Conservation (phyloP, 2,329 filamentous ascomycete species). For the Hymenoscyphus fraxineus region DNA sequence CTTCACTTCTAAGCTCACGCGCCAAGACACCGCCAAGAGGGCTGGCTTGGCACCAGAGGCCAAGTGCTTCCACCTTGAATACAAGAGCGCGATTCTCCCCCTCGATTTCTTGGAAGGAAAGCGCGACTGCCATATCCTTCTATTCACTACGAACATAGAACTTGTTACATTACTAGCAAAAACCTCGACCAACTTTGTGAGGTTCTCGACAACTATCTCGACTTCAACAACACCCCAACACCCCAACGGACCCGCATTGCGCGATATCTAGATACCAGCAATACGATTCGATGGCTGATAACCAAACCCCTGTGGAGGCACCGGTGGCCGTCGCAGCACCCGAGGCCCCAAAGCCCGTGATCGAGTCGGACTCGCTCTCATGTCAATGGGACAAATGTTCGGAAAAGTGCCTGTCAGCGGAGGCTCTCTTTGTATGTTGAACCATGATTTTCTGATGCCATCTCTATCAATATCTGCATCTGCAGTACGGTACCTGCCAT, state of each 20-base stretch:
- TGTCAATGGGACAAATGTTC: slow-evolving; percentile 41
- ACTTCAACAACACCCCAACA: not conserved
- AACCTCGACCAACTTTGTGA: not conserved
- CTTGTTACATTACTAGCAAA: not conserved
- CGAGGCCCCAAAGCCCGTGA: slow-evolving; percentile 22
- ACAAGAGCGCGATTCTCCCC: slow-evolving; percentile 2
- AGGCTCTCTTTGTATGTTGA: slow-evolving; percentile 40
- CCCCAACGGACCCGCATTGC: not conserved
- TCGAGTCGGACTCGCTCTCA: slow-evolving; percentile 36
- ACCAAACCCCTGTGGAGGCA: slow-evolving; percentile 21
- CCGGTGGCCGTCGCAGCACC: slow-evolving; percentile 17
- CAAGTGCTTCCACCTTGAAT: slow-evolving; percentile 2
- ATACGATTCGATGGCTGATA: slow-evolving; percentile 13
- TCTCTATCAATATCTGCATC: not conserved
- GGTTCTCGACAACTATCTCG: not conserved
- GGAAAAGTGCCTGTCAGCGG: slow-evolving; percentile 38
- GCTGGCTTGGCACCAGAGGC: slow-evolving; percentile 1
- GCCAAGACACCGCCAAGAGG: not conserved
- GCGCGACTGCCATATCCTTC: slow-evolving; percentile 1
- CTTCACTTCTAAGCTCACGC: not conserved
- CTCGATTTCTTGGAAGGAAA: slow-evolving; percentile 2
- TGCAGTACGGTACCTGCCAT: not conserved
- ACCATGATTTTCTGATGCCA: not conserved
- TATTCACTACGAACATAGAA: slow-evolving; percentile 1
- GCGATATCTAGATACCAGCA: not conserved